Percentiles rank a stretch among this genome's conserved stretches.
Conservation (phyloP, 805 yeast genomes). For the Candida quercuum region DNA sequence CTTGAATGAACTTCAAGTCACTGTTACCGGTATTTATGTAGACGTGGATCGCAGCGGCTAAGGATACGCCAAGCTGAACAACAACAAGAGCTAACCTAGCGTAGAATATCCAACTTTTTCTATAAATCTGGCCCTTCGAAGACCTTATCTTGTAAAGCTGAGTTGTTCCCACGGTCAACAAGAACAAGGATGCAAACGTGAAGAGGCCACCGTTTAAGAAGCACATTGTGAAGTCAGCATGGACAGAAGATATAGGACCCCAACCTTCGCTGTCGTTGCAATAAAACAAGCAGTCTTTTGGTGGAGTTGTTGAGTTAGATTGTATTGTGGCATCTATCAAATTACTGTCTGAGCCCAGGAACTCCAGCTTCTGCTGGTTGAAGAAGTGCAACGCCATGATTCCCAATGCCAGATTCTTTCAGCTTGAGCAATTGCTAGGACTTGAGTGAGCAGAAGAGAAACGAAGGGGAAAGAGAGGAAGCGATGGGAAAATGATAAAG, state of each 20-base stretch:
- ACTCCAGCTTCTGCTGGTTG: constrained; percentile 2
- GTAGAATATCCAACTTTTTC: constrained; percentile 32
- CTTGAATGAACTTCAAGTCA: constrained; percentile 29
- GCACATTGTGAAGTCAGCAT: constrained; percentile 57
- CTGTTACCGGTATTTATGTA: constrained; percentile 15
- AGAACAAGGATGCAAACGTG: constrained; percentile 34
- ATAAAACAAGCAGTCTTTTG: neutral
- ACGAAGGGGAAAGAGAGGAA: too few species aligned
- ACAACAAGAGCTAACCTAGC: constrained; percentile 29
- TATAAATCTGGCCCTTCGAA: constrained; percentile 25
- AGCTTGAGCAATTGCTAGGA: neutral
- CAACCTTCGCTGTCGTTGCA: constrained; percentile 32
- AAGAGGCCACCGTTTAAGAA: constrained; percentile 49
- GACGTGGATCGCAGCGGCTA: constrained; percentile 16
- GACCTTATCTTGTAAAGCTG: constrained; percentile 26
- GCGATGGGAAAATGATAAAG: too few species aligned
- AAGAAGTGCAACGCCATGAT: constrained; percentile 3
- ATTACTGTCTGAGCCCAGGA: neutral
- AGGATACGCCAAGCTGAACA: constrained; percentile 26
- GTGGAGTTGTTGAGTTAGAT: too few species aligned
- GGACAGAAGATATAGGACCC: constrained; percentile 35
- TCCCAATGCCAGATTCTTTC: too few species aligned
- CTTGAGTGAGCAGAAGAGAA: too few species aligned
- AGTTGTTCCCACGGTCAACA: constrained; percentile 38
- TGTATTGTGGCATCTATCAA: too few species aligned